phyloP scores from a whole-genome alignment of 352 stramenopile genomes.

The Phytopythium mirpurense region DNA sequence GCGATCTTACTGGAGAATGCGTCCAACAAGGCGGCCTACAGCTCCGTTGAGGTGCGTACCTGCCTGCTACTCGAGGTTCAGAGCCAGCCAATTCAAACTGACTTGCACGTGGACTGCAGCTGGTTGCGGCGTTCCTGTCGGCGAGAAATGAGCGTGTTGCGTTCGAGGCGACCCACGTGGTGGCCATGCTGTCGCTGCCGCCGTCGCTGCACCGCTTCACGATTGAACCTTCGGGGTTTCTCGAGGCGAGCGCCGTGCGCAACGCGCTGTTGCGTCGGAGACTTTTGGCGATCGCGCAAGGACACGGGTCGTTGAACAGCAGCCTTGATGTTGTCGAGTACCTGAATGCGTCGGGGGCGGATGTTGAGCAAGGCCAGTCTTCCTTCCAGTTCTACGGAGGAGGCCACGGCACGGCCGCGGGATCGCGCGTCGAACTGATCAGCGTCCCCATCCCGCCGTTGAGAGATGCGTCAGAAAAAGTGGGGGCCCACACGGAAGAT shows the following conservation, averaged over 20 bases:
- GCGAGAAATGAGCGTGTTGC: slow-evolving; percentile 66
- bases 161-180: slow-evolving; percentile 62
- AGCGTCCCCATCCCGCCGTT: slow-evolving; percentile 30
- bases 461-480: neutral
- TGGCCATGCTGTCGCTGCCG: slow-evolving; percentile 66
- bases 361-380: slow-evolving; percentile 7
- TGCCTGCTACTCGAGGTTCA: neutral
- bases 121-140: slow-evolving; percentile 39
- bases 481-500: slow-evolving; percentile 11
- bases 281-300: slow-evolving; percentile 51
- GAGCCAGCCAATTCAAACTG: too few relatives aligned
- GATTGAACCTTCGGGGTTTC: slow-evolving; percentile 40
- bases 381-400: slow-evolving; percentile 69
- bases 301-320: slow-evolving; percentile 31
- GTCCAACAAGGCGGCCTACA: slow-evolving; percentile 71
- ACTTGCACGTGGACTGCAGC: too few relatives aligned
- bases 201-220: slow-evolving; percentile 66
- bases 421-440: slow-evolving; percentile 21
- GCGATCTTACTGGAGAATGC: slow-evolving; percentile 78
- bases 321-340: slow-evolving; percentile 70
- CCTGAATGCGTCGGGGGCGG: slow-evolving; percentile 15
- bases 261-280: slow-evolving; percentile 43
- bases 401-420: slow-evolving; percentile 2
- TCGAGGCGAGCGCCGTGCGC: slow-evolving; percentile 30
- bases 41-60: slow-evolving; percentile 36